phyloP scores from a whole-genome alignment of 768 basidiomycete species.

The Tephrocybe sp. region DNA sequence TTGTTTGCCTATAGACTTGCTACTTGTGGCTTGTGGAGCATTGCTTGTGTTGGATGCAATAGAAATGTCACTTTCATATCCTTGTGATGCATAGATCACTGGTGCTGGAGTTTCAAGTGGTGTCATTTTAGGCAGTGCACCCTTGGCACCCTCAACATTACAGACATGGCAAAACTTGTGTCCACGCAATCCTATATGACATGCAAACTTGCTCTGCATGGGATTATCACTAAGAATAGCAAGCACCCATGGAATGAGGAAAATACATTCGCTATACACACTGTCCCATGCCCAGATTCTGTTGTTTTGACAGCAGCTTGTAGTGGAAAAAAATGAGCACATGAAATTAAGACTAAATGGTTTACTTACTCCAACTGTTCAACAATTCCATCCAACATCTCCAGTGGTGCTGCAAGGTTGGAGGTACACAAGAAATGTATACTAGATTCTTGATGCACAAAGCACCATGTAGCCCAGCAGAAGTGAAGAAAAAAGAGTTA shows the following conservation, averaged over 20 bases:
- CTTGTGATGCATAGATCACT: too few species aligned
- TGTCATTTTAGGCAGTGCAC: not conserved
- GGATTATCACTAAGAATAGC: conserved; percentile 45
- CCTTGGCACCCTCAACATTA: conserved; percentile 26
- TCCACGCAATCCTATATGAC: conserved; percentile 38
- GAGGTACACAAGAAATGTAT: conserved; percentile 33
- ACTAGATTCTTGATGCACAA: conserved; percentile 24
- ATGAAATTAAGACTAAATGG: not conserved
- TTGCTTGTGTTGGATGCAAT: too few species aligned
- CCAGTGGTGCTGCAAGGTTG: conserved; percentile 29
- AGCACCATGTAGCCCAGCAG: conserved; percentile 23
- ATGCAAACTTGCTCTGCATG: conserved; percentile 45
- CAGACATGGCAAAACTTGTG: conserved; percentile 43
- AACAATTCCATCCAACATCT: conserved; percentile 31
- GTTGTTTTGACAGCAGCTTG: not conserved
- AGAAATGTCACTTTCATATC: too few species aligned
- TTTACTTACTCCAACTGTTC: conserved; percentile 24
- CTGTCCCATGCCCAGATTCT: conserved; percentile 42
- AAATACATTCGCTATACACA: conserved; percentile 22
- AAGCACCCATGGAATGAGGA: conserved; percentile 29
- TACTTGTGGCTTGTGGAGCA: too few species aligned
- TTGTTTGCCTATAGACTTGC: too few species aligned
- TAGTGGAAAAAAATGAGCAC: not conserved
- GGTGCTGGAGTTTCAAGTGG: too few species aligned
- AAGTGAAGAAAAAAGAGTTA: conserved; percentile 28